Conservation (phyloP, 495 filamentous ascomycete genomes). For the Penicillium malachiteum region DNA sequence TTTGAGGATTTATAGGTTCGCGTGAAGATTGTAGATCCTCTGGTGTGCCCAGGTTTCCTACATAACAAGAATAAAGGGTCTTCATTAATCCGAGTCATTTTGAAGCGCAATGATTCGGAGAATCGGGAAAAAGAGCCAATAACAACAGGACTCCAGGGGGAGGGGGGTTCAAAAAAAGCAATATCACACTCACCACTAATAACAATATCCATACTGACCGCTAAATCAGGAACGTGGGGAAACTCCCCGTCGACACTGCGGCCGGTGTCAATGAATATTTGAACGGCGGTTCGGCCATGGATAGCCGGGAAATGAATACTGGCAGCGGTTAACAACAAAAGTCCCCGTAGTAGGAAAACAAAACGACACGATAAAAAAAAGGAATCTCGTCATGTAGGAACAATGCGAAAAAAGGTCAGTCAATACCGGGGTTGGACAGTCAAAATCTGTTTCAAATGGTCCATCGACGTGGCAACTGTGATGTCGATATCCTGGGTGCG, state of each 20-base stretch:
- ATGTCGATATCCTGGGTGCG: conserved; percentile 24
- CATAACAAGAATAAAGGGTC: neutral
- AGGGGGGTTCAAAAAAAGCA: neutral
- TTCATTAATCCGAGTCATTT: neutral
- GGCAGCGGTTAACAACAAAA: conserved; percentile 6
- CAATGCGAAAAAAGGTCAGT: neutral
- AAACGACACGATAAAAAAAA: neutral
- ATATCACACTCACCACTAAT: conserved; percentile 18
- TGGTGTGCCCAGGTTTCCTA: conserved; percentile 22
- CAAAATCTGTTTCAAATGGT: conserved; percentile 21
- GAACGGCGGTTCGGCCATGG: conserved; percentile 20
- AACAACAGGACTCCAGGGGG: neutral
- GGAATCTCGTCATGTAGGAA: too few species aligned
- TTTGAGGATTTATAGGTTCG: conserved; percentile 19
- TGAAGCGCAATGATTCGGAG: neutral
- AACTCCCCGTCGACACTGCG: conserved; percentile 20
- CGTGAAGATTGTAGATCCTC: conserved; percentile 23
- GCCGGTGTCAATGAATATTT: conserved; percentile 24
- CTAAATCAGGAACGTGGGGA: conserved; percentile 20
- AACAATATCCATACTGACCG: conserved; percentile 25
- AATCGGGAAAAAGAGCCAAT: neutral
- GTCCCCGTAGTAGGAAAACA: neutral
- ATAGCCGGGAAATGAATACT: conserved; percentile 23
- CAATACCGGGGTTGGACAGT: conserved; percentile 20
- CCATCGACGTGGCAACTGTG: conserved; percentile 20